Base-by-base conservation (phyloP, 2,329 filamentous ascomycete genomes). In the Pseudogymnoascus sp. region DNA sequence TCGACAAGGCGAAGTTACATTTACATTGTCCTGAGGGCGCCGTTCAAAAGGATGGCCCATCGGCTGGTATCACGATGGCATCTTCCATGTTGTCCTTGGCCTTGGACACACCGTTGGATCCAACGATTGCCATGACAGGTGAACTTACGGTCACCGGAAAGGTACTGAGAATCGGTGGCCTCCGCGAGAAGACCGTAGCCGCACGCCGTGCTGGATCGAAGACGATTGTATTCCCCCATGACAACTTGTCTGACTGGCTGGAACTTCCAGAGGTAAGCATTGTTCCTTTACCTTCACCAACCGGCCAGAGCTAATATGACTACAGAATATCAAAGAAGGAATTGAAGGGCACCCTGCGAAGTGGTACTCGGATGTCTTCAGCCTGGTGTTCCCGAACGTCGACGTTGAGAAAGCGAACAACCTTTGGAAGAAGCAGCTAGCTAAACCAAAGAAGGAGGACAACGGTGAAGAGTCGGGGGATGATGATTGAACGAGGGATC, bases 21-120 rank as follows among this genome's bases (percentile, higher is more conserved):
- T 81, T 99, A 68, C 95, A 99, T 79, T 96, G 96, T 64, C 95
- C 95, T 0, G 95, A 99, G 75, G 95, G 95, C 5, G 95, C 95
- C 7, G 93, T 97, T 63, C 90, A 90, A 69, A 99, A 99, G 78
- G 95, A 99, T 73, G 95, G 89, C 0, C 90, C 90, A 4, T 93
- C 89, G 59, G 95, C 95, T 19, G 95, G 95, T 74, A 95, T 99
- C 72, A 99, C 95, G 6, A 99, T 99, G 95, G 89, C 95, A n/a
- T 96, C 92, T 6, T 92, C 90, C 64, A 77, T 99, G 70, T 80
- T 99, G 60, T 93, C 89, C 61, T 80, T 99, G 66, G 93, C 91
- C 7, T 79, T 97, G 40, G 86, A 96, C 68, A 83, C 83, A 53
- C 83, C 88, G 15, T 82, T 99, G 60, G 83, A 92, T 72, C 91